Base-by-base conservation (phyloP, 2,329 filamentous ascomycete genomes). In the Herpotrichia juniperi region DNA sequence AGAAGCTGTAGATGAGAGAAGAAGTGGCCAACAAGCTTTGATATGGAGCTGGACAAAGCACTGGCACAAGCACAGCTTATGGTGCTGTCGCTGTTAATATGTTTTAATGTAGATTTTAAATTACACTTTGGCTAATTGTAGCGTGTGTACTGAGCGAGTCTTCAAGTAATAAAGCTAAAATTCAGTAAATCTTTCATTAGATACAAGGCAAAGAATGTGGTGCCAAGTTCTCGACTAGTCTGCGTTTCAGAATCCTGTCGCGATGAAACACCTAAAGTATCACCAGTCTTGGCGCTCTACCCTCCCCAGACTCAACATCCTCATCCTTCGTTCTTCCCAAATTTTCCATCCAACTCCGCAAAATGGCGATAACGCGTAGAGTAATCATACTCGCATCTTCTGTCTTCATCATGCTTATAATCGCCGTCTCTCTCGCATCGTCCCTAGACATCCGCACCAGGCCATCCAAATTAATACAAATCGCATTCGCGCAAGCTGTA, bases 361-460 rank as follows among this genome's bases (percentile, higher is more conserved):
- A 25, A 24, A 37, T 47, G 44, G 31, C 43, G 16, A 46, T 47
- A n/a, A n/a, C 44, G 5, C 61, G 53, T 21, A 65, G 63, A 14
- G 37, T 65, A 2, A 22, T 66, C 14, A 50, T 71, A 9, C 40
- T 67, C 28, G 56, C 57, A 1, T 63, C 67, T 1, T 68, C 67
- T 1, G 58, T 64, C 1, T 48, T 57, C 8, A 48, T 71, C 5
- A 57, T 71, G 8, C 44, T 71, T n/a, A 45, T 71, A 7, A 61
- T 71, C 43, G 61, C 69, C 11, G 51, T 68, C 30, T 66, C 66
- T 7, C 51, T 72, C 7, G 58, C 61, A 19, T 63, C 64, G 1
- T 60, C 66, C 11, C 56, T 72, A 32, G 60, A 71, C 55, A 46
- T 67, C 28, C 65, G 68, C 51, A 58, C 60, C 14, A 52, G 63